phyloP scores from a whole-genome alignment of 2,329 filamentous ascomycete genomes.

The Hypoxylon sp. region DNA sequence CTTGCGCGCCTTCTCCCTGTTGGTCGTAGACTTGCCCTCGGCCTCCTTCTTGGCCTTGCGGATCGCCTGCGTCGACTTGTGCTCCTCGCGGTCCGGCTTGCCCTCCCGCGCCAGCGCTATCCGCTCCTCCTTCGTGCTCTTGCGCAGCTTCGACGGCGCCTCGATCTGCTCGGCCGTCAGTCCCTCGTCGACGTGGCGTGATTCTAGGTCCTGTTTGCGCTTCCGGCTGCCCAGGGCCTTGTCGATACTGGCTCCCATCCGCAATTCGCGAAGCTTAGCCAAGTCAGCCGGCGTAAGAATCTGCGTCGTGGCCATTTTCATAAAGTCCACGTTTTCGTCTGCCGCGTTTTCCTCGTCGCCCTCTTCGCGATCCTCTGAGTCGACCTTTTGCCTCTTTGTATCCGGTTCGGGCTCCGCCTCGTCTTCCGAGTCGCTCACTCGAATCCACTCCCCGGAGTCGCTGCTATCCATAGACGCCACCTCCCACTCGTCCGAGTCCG shows the following conservation, averaged over 20 bases:
- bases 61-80: constrained; percentile 87
- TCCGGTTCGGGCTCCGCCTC: constrained; percentile 79
- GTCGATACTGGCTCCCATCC: constrained; percentile 77
- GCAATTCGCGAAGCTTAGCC: constrained; percentile 92
- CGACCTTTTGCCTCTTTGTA: constrained; percentile 71
- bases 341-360: constrained; percentile 59
- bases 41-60: constrained; percentile 87
- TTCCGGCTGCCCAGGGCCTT: constrained; percentile 67
- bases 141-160: constrained; percentile 82
- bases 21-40: constrained; percentile 95
- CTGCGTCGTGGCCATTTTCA: constrained; percentile 87
- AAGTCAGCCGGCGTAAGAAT: constrained; percentile 96
- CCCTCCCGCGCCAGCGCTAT: constrained; percentile 85
- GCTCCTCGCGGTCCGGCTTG: constrained; percentile 80
- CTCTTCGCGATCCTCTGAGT: constrained; percentile 51
- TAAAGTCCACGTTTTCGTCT: constrained; percentile 62
- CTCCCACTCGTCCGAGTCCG: constrained; percentile 70
- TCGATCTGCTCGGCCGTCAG: constrained; percentile 94
- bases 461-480: constrained; percentile 69
- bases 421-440: constrained; percentile 85
- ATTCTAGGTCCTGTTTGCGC: constrained; percentile 61
- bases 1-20: constrained; percentile 94
- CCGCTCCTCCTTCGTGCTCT: constrained; percentile 89
- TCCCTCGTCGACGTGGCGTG: constrained; percentile 84
- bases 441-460: constrained; percentile 91